Evolutionary conservation across 1,284 basidiomycete species (phyloP).

Genomic region (Ganoderma resinaceum): DNA sequence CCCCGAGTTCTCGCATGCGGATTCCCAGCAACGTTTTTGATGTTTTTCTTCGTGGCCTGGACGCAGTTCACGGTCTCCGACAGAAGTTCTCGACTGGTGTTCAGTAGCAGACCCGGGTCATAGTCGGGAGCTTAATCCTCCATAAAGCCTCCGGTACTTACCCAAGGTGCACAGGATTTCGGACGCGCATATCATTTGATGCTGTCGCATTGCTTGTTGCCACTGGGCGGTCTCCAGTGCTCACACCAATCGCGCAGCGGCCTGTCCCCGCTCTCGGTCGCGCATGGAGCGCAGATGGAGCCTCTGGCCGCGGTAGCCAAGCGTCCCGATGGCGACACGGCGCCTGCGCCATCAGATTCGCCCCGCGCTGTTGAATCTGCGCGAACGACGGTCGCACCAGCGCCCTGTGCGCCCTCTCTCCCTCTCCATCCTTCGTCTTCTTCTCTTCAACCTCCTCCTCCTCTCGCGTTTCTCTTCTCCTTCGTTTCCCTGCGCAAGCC

Average conservation of each 20-base stretch:
- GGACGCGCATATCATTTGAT: conserved; percentile 9
- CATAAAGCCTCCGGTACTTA: background rate
- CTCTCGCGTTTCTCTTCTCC: conserved; percentile 14
- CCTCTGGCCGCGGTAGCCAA: background rate
- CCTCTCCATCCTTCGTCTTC: conserved; percentile 12
- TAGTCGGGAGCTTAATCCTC: background rate
- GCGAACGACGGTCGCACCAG: background rate
- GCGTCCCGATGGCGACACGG: conserved; percentile 1
- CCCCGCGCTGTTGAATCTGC: conserved; percentile 1
- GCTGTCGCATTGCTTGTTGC: conserved; percentile 5
- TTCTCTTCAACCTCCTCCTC: conserved; percentile 13
- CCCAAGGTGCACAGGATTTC: background rate
- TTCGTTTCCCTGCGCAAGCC: conserved; percentile 19
- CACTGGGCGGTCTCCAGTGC: background rate
- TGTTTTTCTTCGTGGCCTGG: background rate
- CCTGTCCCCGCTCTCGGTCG: background rate
- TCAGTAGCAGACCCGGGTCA: background rate
- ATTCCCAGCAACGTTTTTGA: background rate
- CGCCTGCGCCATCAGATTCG: conserved; percentile 11
- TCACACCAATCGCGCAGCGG: background rate
- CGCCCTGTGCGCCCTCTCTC: background rate
- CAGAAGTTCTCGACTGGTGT: background rate
- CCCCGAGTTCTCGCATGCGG: background rate
- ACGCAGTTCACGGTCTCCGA: background rate
- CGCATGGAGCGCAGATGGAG: background rate